Conservation (phyloP, 2,329 filamentous ascomycete species). For the Chaetomiaceae sp. region DNA sequence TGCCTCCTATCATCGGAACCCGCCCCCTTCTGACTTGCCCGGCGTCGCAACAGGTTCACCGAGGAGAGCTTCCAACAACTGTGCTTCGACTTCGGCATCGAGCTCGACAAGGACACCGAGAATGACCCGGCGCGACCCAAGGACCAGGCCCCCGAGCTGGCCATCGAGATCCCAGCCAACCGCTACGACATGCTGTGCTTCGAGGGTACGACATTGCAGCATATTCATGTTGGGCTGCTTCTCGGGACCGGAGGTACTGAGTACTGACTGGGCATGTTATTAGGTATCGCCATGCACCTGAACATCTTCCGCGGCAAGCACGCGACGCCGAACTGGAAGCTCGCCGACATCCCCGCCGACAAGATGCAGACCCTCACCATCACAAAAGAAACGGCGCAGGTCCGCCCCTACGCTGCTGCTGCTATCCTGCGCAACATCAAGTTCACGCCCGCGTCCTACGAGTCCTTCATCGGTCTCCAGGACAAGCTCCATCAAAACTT, state of each 20-base stretch:
- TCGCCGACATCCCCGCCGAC: conserved; percentile 67
- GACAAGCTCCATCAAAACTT: conserved; percentile 98
- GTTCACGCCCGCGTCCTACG: conserved; percentile 87
- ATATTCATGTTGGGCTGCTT: too few species aligned
- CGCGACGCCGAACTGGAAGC: conserved; percentile 71
- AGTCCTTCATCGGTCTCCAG: conserved; percentile 95
- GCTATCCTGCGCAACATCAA: conserved; percentile 86
- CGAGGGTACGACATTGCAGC: conserved; percentile 55
- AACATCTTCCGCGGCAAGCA: conserved; percentile 85
- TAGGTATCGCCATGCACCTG: conserved; percentile 76
- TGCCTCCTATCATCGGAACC: neutral
- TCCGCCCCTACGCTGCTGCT: conserved; percentile 83
- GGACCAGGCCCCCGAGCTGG: conserved; percentile 85
- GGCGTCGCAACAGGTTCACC: conserved; percentile 59
- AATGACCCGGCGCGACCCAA: conserved; percentile 64
- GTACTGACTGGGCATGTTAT: conserved; percentile 1
- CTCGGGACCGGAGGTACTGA: neutral
- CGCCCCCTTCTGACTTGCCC: neutral
- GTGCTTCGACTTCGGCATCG: conserved; percentile 98
- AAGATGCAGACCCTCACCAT: conserved; percentile 79
- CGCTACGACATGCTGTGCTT: conserved; percentile 94
- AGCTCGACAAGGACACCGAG: conserved; percentile 93
- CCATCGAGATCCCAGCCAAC: conserved; percentile 97
- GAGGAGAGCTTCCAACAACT: conserved; percentile 94
- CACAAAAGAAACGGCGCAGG: conserved; percentile 64